Percentiles rank a stretch among this genome's conserved stretches.
Conservation (phyloP, 768 basidiomycete species). For the Gyrodon lividus region DNA sequence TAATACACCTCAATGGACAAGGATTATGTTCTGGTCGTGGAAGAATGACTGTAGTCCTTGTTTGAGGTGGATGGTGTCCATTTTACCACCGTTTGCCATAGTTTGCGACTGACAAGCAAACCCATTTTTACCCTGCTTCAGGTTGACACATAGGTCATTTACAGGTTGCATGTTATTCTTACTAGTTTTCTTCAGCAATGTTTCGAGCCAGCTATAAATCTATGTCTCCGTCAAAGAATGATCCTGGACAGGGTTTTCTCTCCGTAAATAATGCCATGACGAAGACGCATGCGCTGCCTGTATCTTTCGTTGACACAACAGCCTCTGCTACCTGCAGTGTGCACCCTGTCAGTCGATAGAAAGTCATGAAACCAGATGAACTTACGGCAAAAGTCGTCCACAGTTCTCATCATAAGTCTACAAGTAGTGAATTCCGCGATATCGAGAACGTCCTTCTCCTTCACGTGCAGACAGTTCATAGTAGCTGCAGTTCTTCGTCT, state of each 20-base stretch:
- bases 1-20: conserved; percentile 7
- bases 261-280: conserved; percentile 25
- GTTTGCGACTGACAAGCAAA: conserved; percentile 36
- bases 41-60: conserved; percentile 50
- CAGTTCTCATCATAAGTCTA: conserved; percentile 40
- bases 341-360: background rate
- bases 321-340: conserved; percentile 38
- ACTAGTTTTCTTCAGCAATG: too few relatives aligned
- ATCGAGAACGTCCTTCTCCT: conserved; percentile 51
- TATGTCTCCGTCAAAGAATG: conserved; percentile 11
- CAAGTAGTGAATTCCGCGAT: conserved; percentile 48
- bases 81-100: conserved; percentile 64
- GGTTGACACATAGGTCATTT: too few relatives aligned
- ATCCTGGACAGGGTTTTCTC: conserved; percentile 15
- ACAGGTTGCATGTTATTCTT: too few relatives aligned
- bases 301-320: conserved; percentile 60
- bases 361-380: conserved; percentile 9
- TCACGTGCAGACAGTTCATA: conserved; percentile 57
- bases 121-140: too few relatives aligned
- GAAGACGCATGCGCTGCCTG: conserved; percentile 47
- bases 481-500: conserved; percentile 39
- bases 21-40: conserved; percentile 31
- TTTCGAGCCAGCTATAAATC: too few relatives aligned
- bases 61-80: conserved; percentile 69
- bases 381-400: conserved; percentile 57